Evolutionary conservation across 352 stramenopile genomes (phyloP).

Genomic region (Pythium dissotocum): DNA sequence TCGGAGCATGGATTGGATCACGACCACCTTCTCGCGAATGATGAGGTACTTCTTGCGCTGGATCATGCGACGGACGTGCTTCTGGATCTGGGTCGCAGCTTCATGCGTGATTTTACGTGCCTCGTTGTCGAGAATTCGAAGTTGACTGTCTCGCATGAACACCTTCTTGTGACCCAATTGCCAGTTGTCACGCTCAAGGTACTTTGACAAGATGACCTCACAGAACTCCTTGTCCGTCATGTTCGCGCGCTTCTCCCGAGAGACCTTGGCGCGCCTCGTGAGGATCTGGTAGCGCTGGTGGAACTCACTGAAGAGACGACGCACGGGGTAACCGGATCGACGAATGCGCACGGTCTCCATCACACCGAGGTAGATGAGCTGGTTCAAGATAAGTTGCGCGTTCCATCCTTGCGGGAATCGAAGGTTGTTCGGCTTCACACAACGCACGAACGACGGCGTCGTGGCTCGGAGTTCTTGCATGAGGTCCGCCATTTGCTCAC

Average conservation of each 20-base stretch:
- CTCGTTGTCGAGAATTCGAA: conserved; percentile 84
- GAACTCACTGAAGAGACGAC: conserved; percentile 85
- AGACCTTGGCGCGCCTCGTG: conserved; percentile 59
- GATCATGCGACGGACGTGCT: conserved; percentile 63
- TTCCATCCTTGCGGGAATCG: conserved; percentile 88
- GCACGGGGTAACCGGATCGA: conserved; percentile 85
- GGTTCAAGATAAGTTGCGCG: conserved; percentile 82
- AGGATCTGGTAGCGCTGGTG: conserved; percentile 88
- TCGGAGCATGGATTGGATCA: conserved; percentile 64
- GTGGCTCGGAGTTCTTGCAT: conserved; percentile 87
- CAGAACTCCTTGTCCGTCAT: conserved; percentile 83
- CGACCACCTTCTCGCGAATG: conserved; percentile 59
- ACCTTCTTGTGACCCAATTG: conserved; percentile 89
- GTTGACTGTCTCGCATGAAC: conserved; percentile 82
- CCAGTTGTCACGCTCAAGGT: conserved; percentile 83
- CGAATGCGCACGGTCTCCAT: conserved; percentile 91
- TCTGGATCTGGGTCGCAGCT: conserved; percentile 75
- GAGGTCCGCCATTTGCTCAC: conserved; percentile 86
- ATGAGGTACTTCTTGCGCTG: conserved; percentile 70
- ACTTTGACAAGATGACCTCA: conserved; percentile 77
- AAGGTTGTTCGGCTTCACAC: conserved; percentile 92
- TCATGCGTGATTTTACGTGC: conserved; percentile 86
- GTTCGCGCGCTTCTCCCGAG: conserved; percentile 45
- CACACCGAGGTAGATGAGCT: conserved; percentile 88
- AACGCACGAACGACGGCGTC: conserved; percentile 88